Evolutionary conservation across 2,329 filamentous ascomycete genomes (phyloP), one percentile per base, ranked within the genome.

Genomic region (Fusarium pseudonygamai): DNA sequence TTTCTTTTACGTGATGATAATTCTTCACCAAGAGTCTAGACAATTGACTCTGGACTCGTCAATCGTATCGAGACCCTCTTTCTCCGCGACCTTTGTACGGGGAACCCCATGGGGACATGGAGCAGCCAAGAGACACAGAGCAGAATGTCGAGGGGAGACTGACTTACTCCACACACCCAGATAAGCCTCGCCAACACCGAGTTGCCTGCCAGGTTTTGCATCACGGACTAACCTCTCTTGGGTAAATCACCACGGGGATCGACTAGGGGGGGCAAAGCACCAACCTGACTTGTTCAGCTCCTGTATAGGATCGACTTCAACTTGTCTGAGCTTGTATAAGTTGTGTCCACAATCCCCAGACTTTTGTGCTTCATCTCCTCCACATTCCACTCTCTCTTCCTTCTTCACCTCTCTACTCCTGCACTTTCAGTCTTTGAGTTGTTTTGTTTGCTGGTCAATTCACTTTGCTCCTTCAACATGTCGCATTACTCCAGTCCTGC

Each of bases 1-100:
- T 74, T 74, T 60, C 56, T 73, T 62, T 73, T 74, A 74, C 71
- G 71, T 74, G 64, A 66, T 71, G 22, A 3, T 15, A 60, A 55
- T 37, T 58, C 59, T 26, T 5, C 9, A 22, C 32, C 0, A 1
- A 28, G 32, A 36, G 49, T 37, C 49, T 37, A 53, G 49, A 53
- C 49, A 36, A 53, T 50, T 20, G 37, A 5, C 49, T 59, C 28
- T 49, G 15, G 22, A 20, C 28, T 59, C 36, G 30, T 61, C 55
- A 47, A 53, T 45, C 58, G 56, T 18, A 28, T 3, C 15, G 28
- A 24, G 56, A 45, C 67, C 55, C 52, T 39, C 56, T 49, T 71
- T 67, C 69, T 60, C 69, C 67, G 47, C 60, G 28, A 40, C n/a
- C n/a, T 37, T 18, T 32, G 22, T 20, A 11, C 26, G 32, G 49